phyloP scores from a whole-genome alignment of 1,284 basidiomycete genomes.

The Apiotrichum domesticum region DNA sequence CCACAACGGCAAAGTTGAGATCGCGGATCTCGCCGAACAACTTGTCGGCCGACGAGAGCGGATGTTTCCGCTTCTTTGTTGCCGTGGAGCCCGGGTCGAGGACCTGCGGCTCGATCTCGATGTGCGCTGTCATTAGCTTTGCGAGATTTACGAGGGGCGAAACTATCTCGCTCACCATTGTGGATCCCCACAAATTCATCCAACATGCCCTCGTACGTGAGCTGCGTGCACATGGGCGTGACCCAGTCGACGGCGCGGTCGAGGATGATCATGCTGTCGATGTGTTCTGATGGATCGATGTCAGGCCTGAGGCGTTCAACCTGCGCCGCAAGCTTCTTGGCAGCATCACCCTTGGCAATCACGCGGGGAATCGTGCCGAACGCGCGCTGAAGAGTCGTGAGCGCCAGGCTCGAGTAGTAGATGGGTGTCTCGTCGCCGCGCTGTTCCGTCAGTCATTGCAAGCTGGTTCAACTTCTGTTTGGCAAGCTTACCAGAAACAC shows the following conservation, averaged over 20 bases:
- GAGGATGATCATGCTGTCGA: constrained; percentile 83
- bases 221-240: constrained; percentile 88
- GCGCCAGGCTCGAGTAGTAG: constrained; percentile 79
- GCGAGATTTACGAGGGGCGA: no score
- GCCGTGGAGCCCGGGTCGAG: constrained; percentile 55
- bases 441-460: constrained; percentile 47
- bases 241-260: constrained; percentile 94
- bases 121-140: constrained; percentile 59
- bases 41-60: constrained; percentile 71
- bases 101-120: constrained; percentile 78
- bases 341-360: constrained; percentile 86
- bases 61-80: constrained; percentile 74
- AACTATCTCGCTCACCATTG: constrained; percentile 47
- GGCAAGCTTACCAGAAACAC: constrained; percentile 70
- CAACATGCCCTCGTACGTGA: constrained; percentile 96
- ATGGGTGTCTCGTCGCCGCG: constrained; percentile 90
- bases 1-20: constrained; percentile 90
- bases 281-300: constrained; percentile 47
- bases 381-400: constrained; percentile 76
- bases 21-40: constrained; percentile 79
- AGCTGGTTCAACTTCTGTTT: no score
- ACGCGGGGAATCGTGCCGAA: constrained; percentile 90
- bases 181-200: constrained; percentile 87
- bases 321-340: constrained; percentile 72
- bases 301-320: constrained; percentile 56